Conservation (phyloP, 148 eudicot species). For the Vaccinium corymbosum region DNA sequence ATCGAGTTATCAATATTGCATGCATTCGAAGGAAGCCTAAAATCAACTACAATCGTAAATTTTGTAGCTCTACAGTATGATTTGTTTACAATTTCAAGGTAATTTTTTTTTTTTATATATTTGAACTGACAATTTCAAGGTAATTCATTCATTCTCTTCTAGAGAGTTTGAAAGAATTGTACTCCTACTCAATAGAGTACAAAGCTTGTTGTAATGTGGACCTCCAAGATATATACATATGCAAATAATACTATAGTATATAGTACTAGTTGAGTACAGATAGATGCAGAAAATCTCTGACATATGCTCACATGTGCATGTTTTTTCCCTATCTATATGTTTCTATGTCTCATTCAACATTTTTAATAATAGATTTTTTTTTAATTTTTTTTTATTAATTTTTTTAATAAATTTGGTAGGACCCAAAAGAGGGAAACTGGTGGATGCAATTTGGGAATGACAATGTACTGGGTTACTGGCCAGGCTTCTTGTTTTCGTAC, state of each 20-base stretch:
- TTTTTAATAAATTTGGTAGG: slow-evolving; percentile 32
- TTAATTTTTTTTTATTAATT: not conserved
- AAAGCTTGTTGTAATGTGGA: not conserved
- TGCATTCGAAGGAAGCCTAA: no score
- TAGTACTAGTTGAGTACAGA: not conserved
- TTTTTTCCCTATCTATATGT: not conserved
- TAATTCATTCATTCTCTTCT: not conserved
- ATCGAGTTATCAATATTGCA: no score
- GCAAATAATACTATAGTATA: not conserved
- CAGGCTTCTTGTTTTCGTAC: slow-evolving; percentile 69
- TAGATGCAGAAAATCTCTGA: slow-evolving; percentile 11
- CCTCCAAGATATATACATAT: not conserved
- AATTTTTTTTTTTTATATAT: no score
- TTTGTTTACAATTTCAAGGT: not conserved
- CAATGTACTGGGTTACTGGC: slow-evolving; percentile 87
- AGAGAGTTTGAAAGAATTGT: not conserved
- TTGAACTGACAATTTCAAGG: no score
- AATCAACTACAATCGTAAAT: not conserved
- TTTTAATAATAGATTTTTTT: not conserved
- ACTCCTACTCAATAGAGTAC: not conserved
- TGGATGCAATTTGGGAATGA: slow-evolving; percentile 85
- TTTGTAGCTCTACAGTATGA: not conserved
- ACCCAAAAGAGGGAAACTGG: slow-evolving; percentile 88
- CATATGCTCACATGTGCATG: not conserved
- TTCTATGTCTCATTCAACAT: not conserved